Evolutionary conservation across 768 basidiomycete genomes (phyloP).

Genomic region (Leucocoprinus sp.): DNA sequence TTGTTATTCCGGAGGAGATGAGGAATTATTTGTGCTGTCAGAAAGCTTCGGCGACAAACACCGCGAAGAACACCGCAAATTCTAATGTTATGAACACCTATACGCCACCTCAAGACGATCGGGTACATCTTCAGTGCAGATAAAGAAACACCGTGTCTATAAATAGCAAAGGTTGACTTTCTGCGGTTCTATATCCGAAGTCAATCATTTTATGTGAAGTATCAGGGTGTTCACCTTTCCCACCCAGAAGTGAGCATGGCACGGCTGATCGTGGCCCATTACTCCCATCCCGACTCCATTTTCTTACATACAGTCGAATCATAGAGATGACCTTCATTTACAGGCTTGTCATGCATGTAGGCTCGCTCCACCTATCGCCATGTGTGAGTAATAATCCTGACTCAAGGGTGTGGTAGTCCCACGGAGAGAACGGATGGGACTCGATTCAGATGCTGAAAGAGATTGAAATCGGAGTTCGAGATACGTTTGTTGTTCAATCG

Average conservation of each 20-base stretch:
- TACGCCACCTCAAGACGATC: constrained; percentile 1
- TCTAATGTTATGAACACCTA: constrained; percentile 4
- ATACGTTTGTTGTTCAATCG: neutral
- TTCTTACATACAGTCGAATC: neutral
- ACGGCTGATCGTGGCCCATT: neutral
- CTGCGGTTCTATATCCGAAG: constrained; percentile 4
- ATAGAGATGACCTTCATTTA: neutral
- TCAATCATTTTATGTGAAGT: constrained; percentile 1
- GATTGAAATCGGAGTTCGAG: neutral
- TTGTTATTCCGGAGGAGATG: neutral
- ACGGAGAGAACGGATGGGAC: constrained; percentile 3
- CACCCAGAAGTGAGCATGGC: neutral
- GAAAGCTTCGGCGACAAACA: neutral
- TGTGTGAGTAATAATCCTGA: neutral
- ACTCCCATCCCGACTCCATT: neutral
- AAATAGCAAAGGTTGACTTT: constrained; percentile 1
- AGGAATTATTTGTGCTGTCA: neutral
- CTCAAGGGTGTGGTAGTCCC: neutral
- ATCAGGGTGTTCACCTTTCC: neutral
- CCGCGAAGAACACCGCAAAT: neutral
- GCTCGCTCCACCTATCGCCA: neutral
- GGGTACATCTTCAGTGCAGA: neutral
- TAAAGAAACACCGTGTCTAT: neutral
- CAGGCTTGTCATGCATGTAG: neutral
- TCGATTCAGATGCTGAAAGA: neutral